Conservation (phyloP, 805 yeast genomes). For the Yarrowia osloensis region DNA sequence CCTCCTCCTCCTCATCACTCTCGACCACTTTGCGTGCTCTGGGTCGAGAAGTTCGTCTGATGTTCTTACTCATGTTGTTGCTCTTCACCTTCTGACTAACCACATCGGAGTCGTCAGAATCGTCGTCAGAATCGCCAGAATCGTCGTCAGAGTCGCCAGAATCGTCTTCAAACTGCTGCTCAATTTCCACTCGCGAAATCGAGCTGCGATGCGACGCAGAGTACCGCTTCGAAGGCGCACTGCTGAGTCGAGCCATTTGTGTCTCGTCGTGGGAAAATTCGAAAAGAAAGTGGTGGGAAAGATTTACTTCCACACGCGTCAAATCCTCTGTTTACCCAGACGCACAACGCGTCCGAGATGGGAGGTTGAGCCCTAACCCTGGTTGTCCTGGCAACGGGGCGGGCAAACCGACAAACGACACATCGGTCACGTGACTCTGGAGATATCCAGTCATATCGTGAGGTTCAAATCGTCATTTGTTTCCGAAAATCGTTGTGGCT, state of each 20-base stretch:
- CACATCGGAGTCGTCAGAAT: neutral
- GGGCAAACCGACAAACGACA: neutral
- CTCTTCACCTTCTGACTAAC: neutral
- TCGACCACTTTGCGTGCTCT: neutral
- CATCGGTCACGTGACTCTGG: neutral
- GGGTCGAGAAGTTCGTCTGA: neutral
- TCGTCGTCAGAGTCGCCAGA: neutral
- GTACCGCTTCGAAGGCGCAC: slow-evolving; percentile 27
- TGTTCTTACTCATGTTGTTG: no score
- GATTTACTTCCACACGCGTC: neutral
- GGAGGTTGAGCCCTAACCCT: neutral
- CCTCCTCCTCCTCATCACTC: neutral
- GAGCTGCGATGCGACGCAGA: slow-evolving; percentile 10
- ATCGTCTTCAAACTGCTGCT: neutral
- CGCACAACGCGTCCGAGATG: neutral
- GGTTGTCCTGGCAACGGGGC: neutral
- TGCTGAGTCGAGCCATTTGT: slow-evolving; percentile 28
- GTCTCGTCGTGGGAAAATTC: neutral
- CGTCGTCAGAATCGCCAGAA: neutral
- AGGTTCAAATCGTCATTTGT: no score
- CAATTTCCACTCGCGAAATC: slow-evolving; percentile 6
- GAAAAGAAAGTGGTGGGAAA: neutral
- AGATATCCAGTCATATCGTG: no score
- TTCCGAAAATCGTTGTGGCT: no score
- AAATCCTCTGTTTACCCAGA: neutral